Evolutionary conservation across 495 filamentous ascomycete genomes (phyloP), one percentile per base, ranked within the genome.

Genomic region (Aspergillus sclerotioniger): DNA sequence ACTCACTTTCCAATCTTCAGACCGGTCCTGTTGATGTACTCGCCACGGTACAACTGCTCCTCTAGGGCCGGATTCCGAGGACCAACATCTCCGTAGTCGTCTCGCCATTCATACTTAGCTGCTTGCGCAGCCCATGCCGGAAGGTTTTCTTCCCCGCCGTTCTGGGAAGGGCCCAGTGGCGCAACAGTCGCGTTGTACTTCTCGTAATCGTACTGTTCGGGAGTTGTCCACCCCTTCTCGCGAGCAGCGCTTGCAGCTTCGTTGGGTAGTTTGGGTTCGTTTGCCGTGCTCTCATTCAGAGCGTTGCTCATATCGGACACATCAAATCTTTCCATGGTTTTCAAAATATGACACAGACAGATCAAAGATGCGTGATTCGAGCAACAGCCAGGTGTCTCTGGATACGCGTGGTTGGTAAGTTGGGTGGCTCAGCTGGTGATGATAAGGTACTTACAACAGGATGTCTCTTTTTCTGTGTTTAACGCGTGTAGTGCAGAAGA

Each of bases 51-150:
- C 6, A 97, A 83, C 61, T 84, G 69, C 7, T 78, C 48, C 74
- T 98, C 91, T 0, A 98, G 82, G 39, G 81, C 80, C 0, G 78
- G 71, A 60, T 83, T 74, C 39, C 71, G 71, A 5, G 93, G 94
- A 29, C 86, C 92, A 49, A 98, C 75, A 51, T 98, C 92, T 10
- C 92, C 94, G 59, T 80, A 87, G 5, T 96, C 90, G 2, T 90
- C 90, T 9, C 85, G 79, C 88, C 89, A 97, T 67, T 95, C 87
- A 56, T 98, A 98, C 15, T 86, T 80, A 1, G 62, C 63, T 25
- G 86, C 86, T 54, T 81, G 82, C 13, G 77, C 74, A 54, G 77
- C 78, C 86, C 85, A 90, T 8, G 65, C 62, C 5, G 71, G 66
- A 16, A 65, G 37, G 29, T 3, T 46, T 10, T 46, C 53, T 9